phyloP scores from a whole-genome alignment of 345 rosid genomes.

The Camelina sativa region DNA sequence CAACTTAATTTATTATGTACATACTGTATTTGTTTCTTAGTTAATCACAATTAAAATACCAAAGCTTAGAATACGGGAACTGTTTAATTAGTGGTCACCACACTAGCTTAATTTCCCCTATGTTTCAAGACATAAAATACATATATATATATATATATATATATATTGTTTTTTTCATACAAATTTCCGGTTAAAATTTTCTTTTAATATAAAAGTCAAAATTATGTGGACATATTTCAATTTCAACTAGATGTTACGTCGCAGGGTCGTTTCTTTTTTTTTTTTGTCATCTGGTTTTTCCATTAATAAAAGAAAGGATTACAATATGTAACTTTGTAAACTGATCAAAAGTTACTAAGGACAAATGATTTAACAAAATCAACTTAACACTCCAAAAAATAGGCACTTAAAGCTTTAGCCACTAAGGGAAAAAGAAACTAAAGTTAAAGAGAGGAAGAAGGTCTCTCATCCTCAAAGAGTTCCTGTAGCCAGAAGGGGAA shows the following conservation, averaged over 20 bases:
- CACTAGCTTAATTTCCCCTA: not conserved
- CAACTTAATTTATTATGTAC: conserved; percentile 12
- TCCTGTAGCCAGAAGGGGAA: too few species aligned
- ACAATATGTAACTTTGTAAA: too few species aligned
- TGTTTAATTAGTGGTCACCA: conserved; percentile 30
- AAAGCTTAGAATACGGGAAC: conserved; percentile 23
- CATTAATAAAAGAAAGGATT: too few species aligned
- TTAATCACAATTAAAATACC: conserved; percentile 15
- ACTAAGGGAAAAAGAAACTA: too few species aligned
- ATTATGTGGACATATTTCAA: conserved; percentile 14
- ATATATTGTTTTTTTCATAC: not conserved
- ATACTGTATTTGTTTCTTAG: conserved; percentile 2
- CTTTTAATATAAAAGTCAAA: not conserved
- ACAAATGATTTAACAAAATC: too few species aligned
- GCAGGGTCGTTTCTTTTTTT: not conserved
- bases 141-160: not conserved
- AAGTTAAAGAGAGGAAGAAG: too few species aligned
- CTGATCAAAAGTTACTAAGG: too few species aligned
- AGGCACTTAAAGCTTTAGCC: too few species aligned
- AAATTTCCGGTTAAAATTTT: not conserved
- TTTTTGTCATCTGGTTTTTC: too few species aligned
- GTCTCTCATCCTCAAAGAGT: too few species aligned
- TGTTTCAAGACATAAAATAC: not conserved
- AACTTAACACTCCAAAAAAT: too few species aligned
- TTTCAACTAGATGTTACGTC: conserved; percentile 25